Percentiles rank a stretch among this genome's conserved stretches.
Conservation (phyloP, 169 alveolate species). For the Cryptosporidium tyzzeri region DNA sequence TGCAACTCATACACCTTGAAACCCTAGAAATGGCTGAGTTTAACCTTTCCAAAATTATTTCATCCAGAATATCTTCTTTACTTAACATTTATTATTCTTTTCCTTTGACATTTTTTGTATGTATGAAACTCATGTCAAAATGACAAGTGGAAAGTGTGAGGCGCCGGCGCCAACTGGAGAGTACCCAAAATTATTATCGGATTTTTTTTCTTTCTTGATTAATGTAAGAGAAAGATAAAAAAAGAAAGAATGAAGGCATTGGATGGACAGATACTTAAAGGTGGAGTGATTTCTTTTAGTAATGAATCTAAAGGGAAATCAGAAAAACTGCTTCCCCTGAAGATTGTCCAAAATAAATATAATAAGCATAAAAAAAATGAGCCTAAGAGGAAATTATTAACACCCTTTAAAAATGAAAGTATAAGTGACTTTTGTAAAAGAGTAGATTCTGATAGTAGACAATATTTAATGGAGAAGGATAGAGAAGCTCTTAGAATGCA, state of each 20-base stretch:
- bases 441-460: slow-evolving; percentile 33
- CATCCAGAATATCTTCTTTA: background rate
- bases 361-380: background rate
- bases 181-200: background rate
- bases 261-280: slow-evolving; percentile 47
- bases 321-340: slow-evolving; percentile 33
- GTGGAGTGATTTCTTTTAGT: slow-evolving; percentile 27
- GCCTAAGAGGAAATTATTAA: slow-evolving; percentile 7
- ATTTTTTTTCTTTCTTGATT: slow-evolving; percentile 5
- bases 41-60: background rate
- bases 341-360: slow-evolving; percentile 14
- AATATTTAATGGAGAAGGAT: slow-evolving; percentile 38
- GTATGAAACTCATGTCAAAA: background rate
- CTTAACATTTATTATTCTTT: background rate
- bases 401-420: slow-evolving; percentile 44
- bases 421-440: slow-evolving; percentile 49
- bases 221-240: background rate
- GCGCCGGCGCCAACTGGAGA: slow-evolving; percentile 2
- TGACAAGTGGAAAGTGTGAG: slow-evolving; percentile 9
- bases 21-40: background rate
- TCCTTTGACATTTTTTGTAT: background rate
- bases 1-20: slow-evolving; percentile 5
- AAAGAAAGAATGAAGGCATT: slow-evolving; percentile 12
- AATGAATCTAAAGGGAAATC: background rate
- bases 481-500: slow-evolving; percentile 33